Conservation (phyloP, 2,329 filamentous ascomycete genomes). For the Bipolaris victoriae region DNA sequence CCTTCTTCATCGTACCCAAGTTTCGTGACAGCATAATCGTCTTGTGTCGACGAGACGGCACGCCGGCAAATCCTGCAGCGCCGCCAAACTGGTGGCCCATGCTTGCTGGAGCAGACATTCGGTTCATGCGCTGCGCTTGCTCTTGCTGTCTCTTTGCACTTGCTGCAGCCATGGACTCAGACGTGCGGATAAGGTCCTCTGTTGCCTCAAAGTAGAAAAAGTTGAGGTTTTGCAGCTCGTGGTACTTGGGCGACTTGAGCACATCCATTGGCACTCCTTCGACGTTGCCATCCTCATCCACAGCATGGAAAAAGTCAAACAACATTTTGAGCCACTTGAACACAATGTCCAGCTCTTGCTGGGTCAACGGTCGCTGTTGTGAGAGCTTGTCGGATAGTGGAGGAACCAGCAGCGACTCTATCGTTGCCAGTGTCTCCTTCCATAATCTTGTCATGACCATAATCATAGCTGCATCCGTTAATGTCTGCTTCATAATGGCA, state of each 20-base stretch:
- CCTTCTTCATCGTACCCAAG: slow-evolving; percentile 92
- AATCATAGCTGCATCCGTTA: slow-evolving; percentile 95
- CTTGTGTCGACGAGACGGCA: slow-evolving; percentile 58
- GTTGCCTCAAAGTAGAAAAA: slow-evolving; percentile 98
- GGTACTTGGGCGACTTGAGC: slow-evolving; percentile 96
- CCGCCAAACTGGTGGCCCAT: slow-evolving; percentile 60
- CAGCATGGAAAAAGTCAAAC: slow-evolving; percentile 93
- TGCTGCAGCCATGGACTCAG: slow-evolving; percentile 91
- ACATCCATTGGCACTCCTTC: slow-evolving; percentile 89
- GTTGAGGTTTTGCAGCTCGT: slow-evolving; percentile 93
- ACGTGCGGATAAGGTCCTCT: slow-evolving; percentile 90
- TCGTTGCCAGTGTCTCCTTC: slow-evolving; percentile 94
- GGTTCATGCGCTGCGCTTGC: slow-evolving; percentile 61
- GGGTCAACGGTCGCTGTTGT: slow-evolving; percentile 78
- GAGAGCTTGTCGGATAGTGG: slow-evolving; percentile 95
- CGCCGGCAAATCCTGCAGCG: slow-evolving; percentile 66
- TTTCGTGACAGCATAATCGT: slow-evolving; percentile 92
- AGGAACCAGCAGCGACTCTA: slow-evolving; percentile 88
- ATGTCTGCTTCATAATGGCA: slow-evolving; percentile 95
- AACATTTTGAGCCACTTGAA: slow-evolving; percentile 93
- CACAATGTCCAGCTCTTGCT: slow-evolving; percentile 91
- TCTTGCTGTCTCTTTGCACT: slow-evolving; percentile 80
- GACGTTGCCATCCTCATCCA: slow-evolving; percentile 83
- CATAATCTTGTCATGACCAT: slow-evolving; percentile 97
- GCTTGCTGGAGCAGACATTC: slow-evolving; percentile 70